Conservation (phyloP, 2,329 filamentous ascomycete genomes). For the Kalmusia sp. region DNA sequence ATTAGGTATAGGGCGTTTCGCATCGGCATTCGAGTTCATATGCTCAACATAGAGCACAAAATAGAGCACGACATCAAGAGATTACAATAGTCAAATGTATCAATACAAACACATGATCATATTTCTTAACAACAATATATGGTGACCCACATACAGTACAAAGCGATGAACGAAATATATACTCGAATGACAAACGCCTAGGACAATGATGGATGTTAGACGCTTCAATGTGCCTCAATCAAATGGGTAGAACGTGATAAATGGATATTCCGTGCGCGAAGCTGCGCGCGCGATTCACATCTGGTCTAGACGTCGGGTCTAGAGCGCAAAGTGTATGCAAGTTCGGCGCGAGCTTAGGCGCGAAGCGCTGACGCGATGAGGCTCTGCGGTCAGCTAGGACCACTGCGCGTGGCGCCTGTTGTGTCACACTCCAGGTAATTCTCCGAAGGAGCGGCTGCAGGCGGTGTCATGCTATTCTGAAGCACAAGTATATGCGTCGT, state of each 20-base stretch:
- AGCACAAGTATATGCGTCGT: not conserved
- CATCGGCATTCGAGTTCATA: no score
- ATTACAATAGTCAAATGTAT: no score
- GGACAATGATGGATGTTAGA: not conserved
- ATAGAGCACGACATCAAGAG: no score
- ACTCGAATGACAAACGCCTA: not conserved
- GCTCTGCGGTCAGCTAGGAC: not conserved
- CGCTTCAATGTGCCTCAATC: no score
- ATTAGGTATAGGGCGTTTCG: no score
- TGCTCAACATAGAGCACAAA: no score
- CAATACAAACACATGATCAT: no score
- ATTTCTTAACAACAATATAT: no score
- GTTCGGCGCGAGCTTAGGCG: not conserved
- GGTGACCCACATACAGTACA: not conserved
- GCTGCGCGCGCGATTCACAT: not conserved
- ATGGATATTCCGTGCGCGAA: not conserved
- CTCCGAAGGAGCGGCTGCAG: not conserved
- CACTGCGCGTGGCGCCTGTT: not conserved
- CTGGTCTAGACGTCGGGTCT: not conserved
- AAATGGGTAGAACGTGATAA: not conserved
- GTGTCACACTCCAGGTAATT: not conserved
- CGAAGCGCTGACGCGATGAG: not conserved
- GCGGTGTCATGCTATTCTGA: not conserved
- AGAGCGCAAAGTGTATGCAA: not conserved
- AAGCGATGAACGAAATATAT: not conserved